phyloP scores from a whole-genome alignment of 116 monocot species.

The Cymodocea nodosa region DNA sequence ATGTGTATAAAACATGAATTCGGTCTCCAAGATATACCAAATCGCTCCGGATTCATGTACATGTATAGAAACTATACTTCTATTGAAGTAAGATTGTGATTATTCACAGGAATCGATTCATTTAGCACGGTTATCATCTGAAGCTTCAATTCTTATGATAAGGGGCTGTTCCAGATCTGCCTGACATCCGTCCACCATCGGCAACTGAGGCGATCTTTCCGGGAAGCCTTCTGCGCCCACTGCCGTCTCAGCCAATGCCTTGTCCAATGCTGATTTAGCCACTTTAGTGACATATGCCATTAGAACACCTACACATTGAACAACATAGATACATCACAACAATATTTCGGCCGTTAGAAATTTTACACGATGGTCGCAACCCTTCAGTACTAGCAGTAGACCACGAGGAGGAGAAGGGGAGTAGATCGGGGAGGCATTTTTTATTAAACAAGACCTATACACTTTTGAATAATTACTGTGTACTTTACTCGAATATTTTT shows the following conservation, averaged over 20 bases:
- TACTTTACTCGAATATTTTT: no score
- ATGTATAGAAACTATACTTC: no score
- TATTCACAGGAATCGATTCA: neutral
- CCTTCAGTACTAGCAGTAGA: neutral
- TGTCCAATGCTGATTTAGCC: conserved; percentile 83
- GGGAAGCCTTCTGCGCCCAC: conserved; percentile 31
- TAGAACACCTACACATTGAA: conserved; percentile 39
- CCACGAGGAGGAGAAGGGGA: no score
- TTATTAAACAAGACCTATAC: no score
- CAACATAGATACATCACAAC: neutral
- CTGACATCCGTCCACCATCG: conserved; percentile 19
- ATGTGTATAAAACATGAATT: no score
- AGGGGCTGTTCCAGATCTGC: conserved; percentile 49
- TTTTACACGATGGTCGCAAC: neutral
- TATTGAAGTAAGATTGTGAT: no score
- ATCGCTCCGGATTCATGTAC: no score
- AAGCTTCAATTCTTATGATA: conserved; percentile 58
- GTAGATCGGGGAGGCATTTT: no score
- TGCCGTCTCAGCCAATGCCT: conserved; percentile 72
- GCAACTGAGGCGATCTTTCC: conserved; percentile 37
- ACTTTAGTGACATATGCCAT: conserved; percentile 79
- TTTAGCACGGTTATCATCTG: conserved; percentile 11
- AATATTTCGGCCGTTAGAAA: neutral
- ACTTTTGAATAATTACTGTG: no score
- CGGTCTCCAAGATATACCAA: no score